phyloP scores from a whole-genome alignment of 202 grass and related monocot genomes.

The Brachypodium distachyon region DNA sequence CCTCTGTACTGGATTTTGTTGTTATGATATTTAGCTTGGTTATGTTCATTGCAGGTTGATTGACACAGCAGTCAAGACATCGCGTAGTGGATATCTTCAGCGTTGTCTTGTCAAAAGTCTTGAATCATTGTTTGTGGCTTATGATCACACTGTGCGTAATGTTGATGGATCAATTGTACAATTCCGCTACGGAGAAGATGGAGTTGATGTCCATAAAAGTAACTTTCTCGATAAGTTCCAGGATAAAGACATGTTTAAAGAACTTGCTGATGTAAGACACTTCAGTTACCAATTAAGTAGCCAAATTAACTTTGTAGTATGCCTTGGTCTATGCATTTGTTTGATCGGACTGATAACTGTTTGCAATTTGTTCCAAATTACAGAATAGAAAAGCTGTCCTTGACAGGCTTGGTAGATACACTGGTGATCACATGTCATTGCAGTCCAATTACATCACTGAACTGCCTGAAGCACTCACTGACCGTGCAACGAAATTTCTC shows the following conservation, averaged over 20 bases:
- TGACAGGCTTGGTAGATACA: slow-evolving; percentile 22
- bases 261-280: slow-evolving; percentile 61
- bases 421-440: background rate
- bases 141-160: slow-evolving; percentile 90
- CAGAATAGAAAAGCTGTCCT: slow-evolving; percentile 62
- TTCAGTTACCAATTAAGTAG: background rate
- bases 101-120: slow-evolving; percentile 89
- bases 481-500: slow-evolving; percentile 9
- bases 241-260: too few species aligned
- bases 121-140: slow-evolving; percentile 76
- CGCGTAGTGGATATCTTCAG: slow-evolving; percentile 92
- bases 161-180: slow-evolving; percentile 93
- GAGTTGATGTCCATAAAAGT: slow-evolving; percentile 73
- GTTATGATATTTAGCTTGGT: slow-evolving; percentile 8
- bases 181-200: slow-evolving; percentile 84
- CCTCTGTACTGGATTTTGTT: background rate
- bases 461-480: slow-evolving; percentile 27
- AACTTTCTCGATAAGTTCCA: slow-evolving; percentile 67
- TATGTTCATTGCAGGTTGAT: slow-evolving; percentile 47
- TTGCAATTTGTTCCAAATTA: slow-evolving; percentile 19
- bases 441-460: slow-evolving; percentile 42
- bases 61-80: slow-evolving; percentile 94
- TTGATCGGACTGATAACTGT: slow-evolving; percentile 7
- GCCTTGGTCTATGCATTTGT: slow-evolving; percentile 10
- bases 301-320: background rate